phyloP scores from a whole-genome alignment of 2,329 filamentous ascomycete species.

The Rugonectria rugulosa region DNA sequence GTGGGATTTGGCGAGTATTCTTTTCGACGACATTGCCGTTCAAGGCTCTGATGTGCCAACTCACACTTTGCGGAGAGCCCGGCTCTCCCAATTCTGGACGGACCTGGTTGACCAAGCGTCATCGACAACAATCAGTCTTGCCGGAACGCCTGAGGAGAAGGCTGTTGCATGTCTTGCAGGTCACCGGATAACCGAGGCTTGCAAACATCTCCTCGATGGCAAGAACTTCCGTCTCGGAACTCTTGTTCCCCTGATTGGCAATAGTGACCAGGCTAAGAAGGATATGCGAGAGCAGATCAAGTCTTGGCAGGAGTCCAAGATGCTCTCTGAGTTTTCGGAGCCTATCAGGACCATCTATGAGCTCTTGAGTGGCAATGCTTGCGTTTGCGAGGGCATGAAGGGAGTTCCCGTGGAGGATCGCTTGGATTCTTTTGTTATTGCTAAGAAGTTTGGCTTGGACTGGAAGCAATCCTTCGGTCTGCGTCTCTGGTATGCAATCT shows the following conservation, averaged over 20 bases:
- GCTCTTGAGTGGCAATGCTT: conserved; percentile 86
- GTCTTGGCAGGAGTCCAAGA: conserved; percentile 83
- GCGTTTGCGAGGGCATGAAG: conserved; percentile 80
- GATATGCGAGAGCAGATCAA: conserved; percentile 83
- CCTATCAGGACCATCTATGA: conserved; percentile 88
- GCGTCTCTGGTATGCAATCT: conserved; percentile 86
- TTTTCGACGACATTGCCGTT: conserved; percentile 75
- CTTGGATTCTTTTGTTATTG: conserved; percentile 80
- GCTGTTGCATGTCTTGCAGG: conserved; percentile 82
- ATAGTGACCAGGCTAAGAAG: conserved; percentile 71
- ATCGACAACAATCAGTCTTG: conserved; percentile 62
- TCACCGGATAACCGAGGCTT: conserved; percentile 83
- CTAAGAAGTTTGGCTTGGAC: conserved; percentile 82
- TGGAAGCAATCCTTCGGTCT: conserved; percentile 96
- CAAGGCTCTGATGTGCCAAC: conserved; percentile 50
- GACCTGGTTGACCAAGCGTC: conserved; percentile 69
- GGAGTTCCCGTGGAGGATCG: conserved; percentile 80
- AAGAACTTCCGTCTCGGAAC: conserved; percentile 86
- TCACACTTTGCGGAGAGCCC: conserved; percentile 62
- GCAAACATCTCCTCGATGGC: conserved; percentile 76
- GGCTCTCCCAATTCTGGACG: conserved; percentile 72
- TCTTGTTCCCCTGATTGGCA: conserved; percentile 82
- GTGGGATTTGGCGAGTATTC: conserved; percentile 85
- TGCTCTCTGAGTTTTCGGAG: conserved; percentile 87
- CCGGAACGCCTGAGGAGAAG: conserved; percentile 77